Evolutionary conservation across 2,329 filamentous ascomycete genomes (phyloP).

Genomic region (Sclerotinia glacialis): DNA sequence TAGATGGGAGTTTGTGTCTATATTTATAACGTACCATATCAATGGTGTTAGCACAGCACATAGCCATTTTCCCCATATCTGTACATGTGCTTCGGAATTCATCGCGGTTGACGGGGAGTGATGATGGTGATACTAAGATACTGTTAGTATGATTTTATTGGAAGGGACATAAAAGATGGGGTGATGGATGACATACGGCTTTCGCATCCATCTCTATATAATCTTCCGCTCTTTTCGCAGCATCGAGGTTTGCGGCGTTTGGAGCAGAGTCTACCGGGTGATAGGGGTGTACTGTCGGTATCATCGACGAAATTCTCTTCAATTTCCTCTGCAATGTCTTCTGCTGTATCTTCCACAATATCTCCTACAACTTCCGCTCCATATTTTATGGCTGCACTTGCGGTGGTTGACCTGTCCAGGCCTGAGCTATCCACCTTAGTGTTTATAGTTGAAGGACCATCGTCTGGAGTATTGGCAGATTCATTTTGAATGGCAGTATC

Average conservation of each 20-base stretch:
- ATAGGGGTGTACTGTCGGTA: not conserved
- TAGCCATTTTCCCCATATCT: not conserved
- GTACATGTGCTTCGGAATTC: not conserved
- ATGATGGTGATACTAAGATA: not conserved
- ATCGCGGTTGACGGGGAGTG: not conserved
- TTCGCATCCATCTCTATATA: slow-evolving; percentile 4
- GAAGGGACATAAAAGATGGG: not conserved
- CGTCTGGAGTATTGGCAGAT: not conserved
- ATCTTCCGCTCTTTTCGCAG: not conserved
- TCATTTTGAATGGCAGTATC: not conserved
- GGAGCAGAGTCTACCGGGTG: not conserved
- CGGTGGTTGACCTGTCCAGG: not conserved
- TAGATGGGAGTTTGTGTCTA: not conserved
- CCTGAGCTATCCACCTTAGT: not conserved
- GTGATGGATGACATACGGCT: not conserved
- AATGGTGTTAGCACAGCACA: not conserved
- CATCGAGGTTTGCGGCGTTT: slow-evolving; percentile 2
- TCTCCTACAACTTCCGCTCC: not conserved
- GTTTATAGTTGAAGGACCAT: not conserved
- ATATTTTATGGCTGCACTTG: not conserved
- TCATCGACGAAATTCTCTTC: not conserved
- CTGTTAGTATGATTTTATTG: not conserved
- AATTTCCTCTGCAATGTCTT: not conserved
- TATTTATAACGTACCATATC: slow-evolving; percentile 8
- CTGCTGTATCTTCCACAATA: not conserved